Evolutionary conservation across 345 rosid species (phyloP).

Genomic region (Kernera saxatilis): DNA sequence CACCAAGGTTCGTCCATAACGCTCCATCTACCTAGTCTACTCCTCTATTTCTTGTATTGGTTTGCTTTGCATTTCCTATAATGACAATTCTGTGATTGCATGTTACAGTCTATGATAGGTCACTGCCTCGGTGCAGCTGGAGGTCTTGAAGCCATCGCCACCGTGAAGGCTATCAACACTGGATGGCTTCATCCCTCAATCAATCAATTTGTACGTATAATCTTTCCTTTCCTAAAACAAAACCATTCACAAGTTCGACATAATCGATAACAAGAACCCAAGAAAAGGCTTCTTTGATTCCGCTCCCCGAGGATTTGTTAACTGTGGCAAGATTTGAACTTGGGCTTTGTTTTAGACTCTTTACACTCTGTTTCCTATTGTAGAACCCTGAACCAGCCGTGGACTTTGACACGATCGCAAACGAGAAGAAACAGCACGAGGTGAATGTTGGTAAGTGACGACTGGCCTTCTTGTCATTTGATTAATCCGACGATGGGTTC

Average conservation of each 20-base stretch:
- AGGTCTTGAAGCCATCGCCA: slow-evolving; percentile 94
- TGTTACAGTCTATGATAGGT: slow-evolving; percentile 89
- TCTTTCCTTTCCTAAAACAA: not conserved
- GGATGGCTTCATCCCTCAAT: slow-evolving; percentile 97
- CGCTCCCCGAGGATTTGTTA: not conserved
- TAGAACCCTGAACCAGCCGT: slow-evolving; percentile 90
- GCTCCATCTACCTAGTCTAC: slow-evolving; percentile 1
- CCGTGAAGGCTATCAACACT: slow-evolving; percentile 78
- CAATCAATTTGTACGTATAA: slow-evolving; percentile 80
- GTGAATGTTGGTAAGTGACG: slow-evolving; percentile 85
- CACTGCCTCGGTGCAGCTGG: slow-evolving; percentile 99
- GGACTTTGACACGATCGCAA: slow-evolving; percentile 85
- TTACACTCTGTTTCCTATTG: slow-evolving; percentile 9
- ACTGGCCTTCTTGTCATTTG: not conserved
- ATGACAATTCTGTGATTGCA: not conserved
- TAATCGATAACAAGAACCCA: not conserved
- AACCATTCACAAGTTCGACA: not conserved
- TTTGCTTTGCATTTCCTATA: not conserved
- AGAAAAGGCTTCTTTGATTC: not conserved
- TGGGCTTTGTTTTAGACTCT: not conserved
- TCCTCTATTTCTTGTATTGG: not conserved
- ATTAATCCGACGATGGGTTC: not conserved
- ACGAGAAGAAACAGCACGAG: slow-evolving; percentile 81
- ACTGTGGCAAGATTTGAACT: not conserved
- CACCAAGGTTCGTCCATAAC: slow-evolving; percentile 60